Base-by-base conservation (phyloP, 2,329 filamentous ascomycete genomes). In the Rhynchosporium graminicola region DNA sequence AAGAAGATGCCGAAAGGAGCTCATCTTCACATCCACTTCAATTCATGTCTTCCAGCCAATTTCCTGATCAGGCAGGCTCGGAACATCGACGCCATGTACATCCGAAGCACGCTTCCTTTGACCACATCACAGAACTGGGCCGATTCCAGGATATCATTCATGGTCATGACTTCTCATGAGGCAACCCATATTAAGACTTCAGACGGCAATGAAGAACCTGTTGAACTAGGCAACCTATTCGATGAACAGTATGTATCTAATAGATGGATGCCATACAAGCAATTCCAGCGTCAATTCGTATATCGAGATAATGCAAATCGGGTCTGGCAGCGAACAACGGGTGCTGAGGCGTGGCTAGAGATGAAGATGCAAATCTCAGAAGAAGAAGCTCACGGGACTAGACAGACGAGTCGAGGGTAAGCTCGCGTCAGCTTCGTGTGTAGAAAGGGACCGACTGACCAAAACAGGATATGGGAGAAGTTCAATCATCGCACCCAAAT, bases 21-120 rank as follows among this genome's bases (percentile, higher is more conserved):
- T 0, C 87, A 92, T 71, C 78, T 92, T 29, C 89, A 92, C 73
- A 83, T 91, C 29, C 89, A 92, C 74, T 92, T 90, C 79, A 92
- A 92, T 72, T 83, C 89, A n/a, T 90, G 88, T 64, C 77, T 92
- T 4, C 77, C 80, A 13, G 87, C 88, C 9, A 73, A 78, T 1
- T 80, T 86, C 4, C 77, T 92, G 26, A 78, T 92, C 79, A 67
- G 83, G 78, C 67, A 82, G 78, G 77, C 78, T 65, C 73, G 76
- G 10, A 48, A 73, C 4, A 84, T 87, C 79, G 71, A 81, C 0
- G 82, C 82, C 67, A 91, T 92, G 87, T 90, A 85, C 71, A 87
- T 92, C 68, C 85, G 82, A 62, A 90, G 87, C 75, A 82, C 81
- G 42, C 69, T 78, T 38, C 80, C 82, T 3, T 76, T 90, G 38